These are phyloP conservation scores for Tolypocladium paradoxum DNA, from an alignment of 2,329 filamentous ascomycete genomes.

Conservation along the genomic window DNA sequence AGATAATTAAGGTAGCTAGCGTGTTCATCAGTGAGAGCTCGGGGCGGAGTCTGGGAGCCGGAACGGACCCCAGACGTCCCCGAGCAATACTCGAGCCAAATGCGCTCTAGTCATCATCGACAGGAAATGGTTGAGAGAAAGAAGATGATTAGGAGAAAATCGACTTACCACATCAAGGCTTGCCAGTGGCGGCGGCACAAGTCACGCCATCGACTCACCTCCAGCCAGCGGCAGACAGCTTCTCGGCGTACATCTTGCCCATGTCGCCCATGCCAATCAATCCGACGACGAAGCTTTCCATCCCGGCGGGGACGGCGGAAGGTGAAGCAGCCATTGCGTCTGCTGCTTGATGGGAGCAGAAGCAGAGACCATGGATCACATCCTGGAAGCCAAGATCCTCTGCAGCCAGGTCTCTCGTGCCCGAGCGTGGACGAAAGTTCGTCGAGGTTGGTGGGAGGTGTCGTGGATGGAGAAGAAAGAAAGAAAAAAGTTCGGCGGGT, in stretches of 20 bases:
- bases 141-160: constrained; percentile 2
- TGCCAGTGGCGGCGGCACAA: constrained; percentile 5
- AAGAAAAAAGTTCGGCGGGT: constrained; percentile 3
- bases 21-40: constrained; percentile 93
- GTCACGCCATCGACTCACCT: constrained; percentile 48
- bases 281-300: constrained; percentile 69
- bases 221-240: constrained; percentile 86
- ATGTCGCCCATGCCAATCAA: constrained; percentile 99
- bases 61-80: constrained; percentile 58
- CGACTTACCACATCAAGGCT: constrained; percentile 24
- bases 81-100: constrained; percentile 98
- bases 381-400: constrained; percentile 6
- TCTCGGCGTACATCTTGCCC: constrained; percentile 95
- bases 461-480: constrained; percentile 3
- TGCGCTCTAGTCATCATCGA: constrained; percentile 99
- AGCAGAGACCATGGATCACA: constrained; percentile 15
- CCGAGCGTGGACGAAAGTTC: not conserved
- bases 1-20: constrained; percentile 86
- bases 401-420: not conserved
- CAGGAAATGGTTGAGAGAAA: constrained; percentile 12
- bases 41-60: constrained; percentile 52
- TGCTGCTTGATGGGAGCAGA: constrained; percentile 12
- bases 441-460: not conserved
- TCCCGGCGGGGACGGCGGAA: constrained; percentile 26
- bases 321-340: constrained; percentile 18